These are phyloP conservation scores for Globisporangium nagaii DNA, from an alignment of 352 stramenopile species.

Conservation along the genomic window DNA sequence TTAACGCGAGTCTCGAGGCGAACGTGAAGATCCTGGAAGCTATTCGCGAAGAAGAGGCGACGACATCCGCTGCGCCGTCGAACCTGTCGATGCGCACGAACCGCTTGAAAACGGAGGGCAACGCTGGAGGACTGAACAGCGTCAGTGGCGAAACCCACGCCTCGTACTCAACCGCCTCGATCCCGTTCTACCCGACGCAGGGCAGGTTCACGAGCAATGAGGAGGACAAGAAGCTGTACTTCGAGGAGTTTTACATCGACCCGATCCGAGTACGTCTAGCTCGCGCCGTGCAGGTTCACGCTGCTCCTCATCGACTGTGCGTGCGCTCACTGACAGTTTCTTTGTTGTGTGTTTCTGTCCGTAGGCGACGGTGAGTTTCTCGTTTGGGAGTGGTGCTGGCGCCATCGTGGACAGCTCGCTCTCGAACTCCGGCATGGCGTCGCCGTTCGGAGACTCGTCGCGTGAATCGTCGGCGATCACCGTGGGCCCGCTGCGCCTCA, in stretches of 20 bases:
- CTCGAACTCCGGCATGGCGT: constrained; percentile 15
- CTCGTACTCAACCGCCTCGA: constrained; percentile 5
- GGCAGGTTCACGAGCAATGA: constrained; percentile 41
- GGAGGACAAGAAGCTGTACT: constrained; percentile 84
- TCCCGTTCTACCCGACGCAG: constrained; percentile 17
- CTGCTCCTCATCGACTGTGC: background rate
- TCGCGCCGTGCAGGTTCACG: background rate
- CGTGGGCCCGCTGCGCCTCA: constrained; percentile 71
- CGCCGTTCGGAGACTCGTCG: constrained; percentile 15
- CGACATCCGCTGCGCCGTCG: constrained; percentile 35
- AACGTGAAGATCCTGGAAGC: constrained; percentile 66
- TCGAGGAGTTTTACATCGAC: constrained; percentile 86
- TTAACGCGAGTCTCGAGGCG: constrained; percentile 66
- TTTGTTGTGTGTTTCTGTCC: background rate
- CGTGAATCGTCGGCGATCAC: constrained; percentile 41
- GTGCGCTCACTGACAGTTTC: background rate
- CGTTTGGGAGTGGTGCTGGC: constrained; percentile 61
- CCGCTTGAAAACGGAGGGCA: constrained; percentile 17
- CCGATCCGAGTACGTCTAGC: constrained; percentile 50
- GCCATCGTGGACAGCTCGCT: constrained; percentile 49
- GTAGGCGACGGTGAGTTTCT: constrained; percentile 79
- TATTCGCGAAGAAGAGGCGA: constrained; percentile 53
- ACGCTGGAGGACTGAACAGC: constrained; percentile 9
- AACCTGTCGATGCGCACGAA: constrained; percentile 26
- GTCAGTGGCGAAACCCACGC: constrained; percentile 4